Evolutionary conservation across 371 early-diverging fungal genomes (phyloP), one percentile per base, ranked within the genome.

Genomic region (Rhizopus microsporus): DNA sequence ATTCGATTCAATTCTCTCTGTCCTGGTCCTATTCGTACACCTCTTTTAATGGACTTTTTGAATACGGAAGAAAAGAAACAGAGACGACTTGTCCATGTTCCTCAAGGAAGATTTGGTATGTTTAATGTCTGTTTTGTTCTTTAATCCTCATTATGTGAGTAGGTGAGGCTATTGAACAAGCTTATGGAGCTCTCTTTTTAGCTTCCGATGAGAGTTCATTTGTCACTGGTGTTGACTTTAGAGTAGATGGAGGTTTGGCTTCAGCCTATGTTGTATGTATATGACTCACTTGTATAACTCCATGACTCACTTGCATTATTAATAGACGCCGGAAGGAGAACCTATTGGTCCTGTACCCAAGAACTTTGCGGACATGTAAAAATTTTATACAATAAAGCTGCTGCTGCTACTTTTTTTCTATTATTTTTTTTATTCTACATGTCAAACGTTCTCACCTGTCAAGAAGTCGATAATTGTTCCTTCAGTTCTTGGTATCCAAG

Each of bases 141-240:
- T 16, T 37, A 31, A 2, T 46, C 12, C 3, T 53, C 9, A 9
- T 34, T 16, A 4, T n/a, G 8, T 23, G 49, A 13, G 32, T 65
- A 82, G 82, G 87, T 65, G 94, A 94, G 72, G 90, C 94, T 6
- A 90, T 92, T 60, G 94, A 94, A 71, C 90, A 91, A 70, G 94
- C 94, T 39, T 78, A 92, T 61, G 88, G 90, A 16, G 93, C 86
- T 0, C 64, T 94, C 29, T 94, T 91, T 74, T 75, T 94, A 53
- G 94, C 93, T 13, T 88, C 89, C 29, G 90, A 92, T 62, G 93
- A 94, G 56, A 83, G 87, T 13, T 79, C 88, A 3, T 94, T 82
- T 71, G 83, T 91, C 51, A 94, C 93, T 4, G 94, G 94, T 29
- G 88, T 88, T 9, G 94, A 94, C 55, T 91, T 94, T 65, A 60